Base-by-base conservation (phyloP, 208 protist genomes). In the Angomonas ambiguus region DNA sequence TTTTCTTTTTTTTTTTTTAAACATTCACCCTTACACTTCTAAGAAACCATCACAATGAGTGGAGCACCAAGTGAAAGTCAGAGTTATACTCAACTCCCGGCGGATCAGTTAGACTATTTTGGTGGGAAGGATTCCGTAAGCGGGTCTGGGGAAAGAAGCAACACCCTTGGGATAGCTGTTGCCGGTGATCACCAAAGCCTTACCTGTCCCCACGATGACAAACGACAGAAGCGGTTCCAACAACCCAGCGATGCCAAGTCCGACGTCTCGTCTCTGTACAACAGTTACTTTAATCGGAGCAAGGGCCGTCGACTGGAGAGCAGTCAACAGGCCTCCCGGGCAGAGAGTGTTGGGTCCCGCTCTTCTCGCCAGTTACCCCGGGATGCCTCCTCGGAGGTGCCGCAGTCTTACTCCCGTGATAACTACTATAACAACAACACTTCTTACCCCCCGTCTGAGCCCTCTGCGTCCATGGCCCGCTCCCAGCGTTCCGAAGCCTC, bases 61-160 rank as follows among this genome's bases (percentile, higher is more conserved):
- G 24, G 8, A 33, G 30, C 10, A 18, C 11, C 49, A 8, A 16
- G 22, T 24, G 55, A 16, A 16, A 61, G 55, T 35, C n/a, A 61
- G 30, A 63, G 22, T 13, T 68, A 25, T 38, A 11, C 49, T 1
- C 32, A 68, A 8, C 28, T 68, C 30, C 49, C 63, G 20, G 33
- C 3, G 13, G 51, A 68, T n/a, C 63, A 68, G 27, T n/a, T 42
- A n/a, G 22, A 53, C 22, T 68, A 68, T 38, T 68, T 68, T 22
- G 2, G 11, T 16, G 33, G 33, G 33, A n/a, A 6, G 42, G 22
- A 3, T 34, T 2, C n/a, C 48, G 11, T 13, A 27, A 10, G n/a
- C 24, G 24, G 11, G 13, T n/a, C 11, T 45, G 10, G 6, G 49
- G 49, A 56, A 24, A 11, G 49, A 8, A 27, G 49, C 49, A 56